Percentiles rank a stretch among this genome's conserved stretches.
phyloP scores from a whole-genome alignment of 441 rosid genomes.

The Euphorbia corollata region DNA sequence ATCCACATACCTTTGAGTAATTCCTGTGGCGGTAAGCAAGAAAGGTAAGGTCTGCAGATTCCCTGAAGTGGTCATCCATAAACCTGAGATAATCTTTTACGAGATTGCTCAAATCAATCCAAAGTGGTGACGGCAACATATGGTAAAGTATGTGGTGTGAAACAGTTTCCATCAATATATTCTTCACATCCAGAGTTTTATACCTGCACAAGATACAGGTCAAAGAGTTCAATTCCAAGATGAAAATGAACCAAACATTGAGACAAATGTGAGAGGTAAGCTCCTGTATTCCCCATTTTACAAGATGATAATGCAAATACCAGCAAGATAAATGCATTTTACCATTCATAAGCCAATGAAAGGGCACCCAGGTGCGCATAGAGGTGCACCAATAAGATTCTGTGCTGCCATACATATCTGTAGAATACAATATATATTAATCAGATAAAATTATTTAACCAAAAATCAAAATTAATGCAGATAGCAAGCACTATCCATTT shows the following conservation, averaged over 20 bases:
- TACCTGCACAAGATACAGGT: slow-evolving; percentile 43
- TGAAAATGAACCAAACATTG: neutral
- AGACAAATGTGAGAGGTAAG: neutral
- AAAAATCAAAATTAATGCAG: neutral
- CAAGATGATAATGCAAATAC: slow-evolving; percentile 12
- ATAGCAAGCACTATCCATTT: neutral
- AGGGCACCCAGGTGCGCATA: slow-evolving; percentile 76
- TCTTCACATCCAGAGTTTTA: slow-evolving; percentile 91
- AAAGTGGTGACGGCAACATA: slow-evolving; percentile 80
- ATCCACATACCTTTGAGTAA: slow-evolving; percentile 73
- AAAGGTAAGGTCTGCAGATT: slow-evolving; percentile 95
- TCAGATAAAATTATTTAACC: neutral
- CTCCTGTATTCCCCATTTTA: neutral
- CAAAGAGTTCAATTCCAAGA: slow-evolving; percentile 6
- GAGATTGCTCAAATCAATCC: slow-evolving; percentile 59
- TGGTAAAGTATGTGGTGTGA: slow-evolving; percentile 84
- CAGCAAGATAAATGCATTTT: slow-evolving; percentile 16
- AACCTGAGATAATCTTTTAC: slow-evolving; percentile 88
- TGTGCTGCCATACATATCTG: slow-evolving; percentile 90
- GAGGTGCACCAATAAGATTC: slow-evolving; percentile 77
- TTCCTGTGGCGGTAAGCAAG: slow-evolving; percentile 98
- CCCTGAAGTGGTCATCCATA: slow-evolving; percentile 98
- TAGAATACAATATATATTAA: slow-evolving; percentile 18
- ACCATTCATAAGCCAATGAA: slow-evolving; percentile 82
- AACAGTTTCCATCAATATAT: slow-evolving; percentile 88